Conservation (phyloP, 768 basidiomycete species). For the Lepiota brunneoincarnata region DNA sequence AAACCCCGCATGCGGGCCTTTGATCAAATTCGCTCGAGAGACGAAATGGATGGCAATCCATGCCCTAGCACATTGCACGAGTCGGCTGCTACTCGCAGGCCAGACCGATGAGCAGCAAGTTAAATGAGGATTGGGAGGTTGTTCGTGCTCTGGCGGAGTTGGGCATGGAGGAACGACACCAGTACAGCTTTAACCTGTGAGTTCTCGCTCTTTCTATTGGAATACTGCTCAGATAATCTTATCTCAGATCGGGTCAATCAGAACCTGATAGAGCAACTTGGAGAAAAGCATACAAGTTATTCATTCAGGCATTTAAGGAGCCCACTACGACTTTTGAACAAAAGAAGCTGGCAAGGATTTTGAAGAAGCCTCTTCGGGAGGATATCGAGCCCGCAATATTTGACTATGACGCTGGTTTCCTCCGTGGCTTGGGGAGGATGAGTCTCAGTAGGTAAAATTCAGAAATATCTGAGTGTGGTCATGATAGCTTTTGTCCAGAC, state of each 20-base stretch:
- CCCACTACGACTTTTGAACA: conserved; percentile 48
- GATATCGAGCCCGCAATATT: conserved; percentile 62
- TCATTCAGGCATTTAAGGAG: conserved; percentile 59
- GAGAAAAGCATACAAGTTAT: conserved; percentile 61
- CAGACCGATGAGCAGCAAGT: conserved; percentile 44
- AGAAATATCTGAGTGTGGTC: conserved; percentile 7
- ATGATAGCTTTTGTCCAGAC: conserved; percentile 36
- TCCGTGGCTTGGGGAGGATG: conserved; percentile 73
- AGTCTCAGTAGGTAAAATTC: conserved; percentile 61
- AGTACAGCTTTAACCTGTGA: conserved; percentile 47
- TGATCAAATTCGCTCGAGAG: conserved; percentile 59
- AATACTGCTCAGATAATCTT: conserved; percentile 3
- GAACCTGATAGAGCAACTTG: conserved; percentile 68
- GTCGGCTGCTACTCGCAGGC: conserved; percentile 54
- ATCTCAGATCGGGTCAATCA: conserved; percentile 16
- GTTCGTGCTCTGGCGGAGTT: conserved; percentile 67
- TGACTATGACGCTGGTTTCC: conserved; percentile 66
- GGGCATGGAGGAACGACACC: conserved; percentile 69
- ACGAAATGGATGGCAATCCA: conserved; percentile 74
- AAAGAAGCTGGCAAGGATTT: conserved; percentile 55
- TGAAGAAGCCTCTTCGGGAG: conserved; percentile 46
- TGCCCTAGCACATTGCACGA: conserved; percentile 66
- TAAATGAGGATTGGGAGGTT: conserved; percentile 51
- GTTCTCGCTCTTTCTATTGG: conserved; percentile 15
- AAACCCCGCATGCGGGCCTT: conserved; percentile 64